Evolutionary conservation across 495 filamentous ascomycete species (phyloP), one percentile per base, ranked within the genome.

Genomic region (Aspergillus leporis): DNA sequence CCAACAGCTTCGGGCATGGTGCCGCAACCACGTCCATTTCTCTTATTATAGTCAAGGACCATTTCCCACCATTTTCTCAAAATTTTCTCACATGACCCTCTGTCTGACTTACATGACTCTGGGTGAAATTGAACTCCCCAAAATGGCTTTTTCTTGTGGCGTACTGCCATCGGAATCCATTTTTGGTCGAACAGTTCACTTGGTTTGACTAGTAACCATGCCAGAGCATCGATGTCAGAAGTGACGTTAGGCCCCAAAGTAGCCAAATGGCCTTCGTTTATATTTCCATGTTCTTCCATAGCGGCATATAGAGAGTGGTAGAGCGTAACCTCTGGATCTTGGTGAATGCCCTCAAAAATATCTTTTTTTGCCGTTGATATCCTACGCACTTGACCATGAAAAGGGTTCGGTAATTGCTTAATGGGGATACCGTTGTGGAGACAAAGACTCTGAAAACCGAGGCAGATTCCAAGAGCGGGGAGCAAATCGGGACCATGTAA

Each of bases 101-200:
- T 84, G 5, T 80, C 71, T 13, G 94, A 96, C 66, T 93, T 97
- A 61, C 95, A 88, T 0, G 91, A 96, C 69, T 98, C 94, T 0
- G 93, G 93, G 66, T 98, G 94, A 68, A 93, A 97, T 66, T 98
- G 94, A 34, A 98, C 76, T 0, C 88, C 94, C 86, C 88, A 96
- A 62, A 93, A 95, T 6, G 94, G 94, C 63, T 87, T 90, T 4
- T 62, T 59, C 23, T 49, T 71, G 68, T 97, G 92, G 50, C 75
- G 82, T 19, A 87, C 85, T 3, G 82, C 90, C 89, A 96, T 95
- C 40, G 95, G 76, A 21, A 96, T 87, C 25, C n/a, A n/a, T n/a
- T n/a, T n/a, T n/a, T n/a, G n/a, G n/a, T n/a, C n/a, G n/a, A n/a
- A 77, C 72, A 7, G 34, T 55, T 2, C 23, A 48, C 10, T 52